These are phyloP conservation scores for Tremellales sp. DNA, from an alignment of 1,284 basidiomycete species.

Conservation along the genomic window DNA sequence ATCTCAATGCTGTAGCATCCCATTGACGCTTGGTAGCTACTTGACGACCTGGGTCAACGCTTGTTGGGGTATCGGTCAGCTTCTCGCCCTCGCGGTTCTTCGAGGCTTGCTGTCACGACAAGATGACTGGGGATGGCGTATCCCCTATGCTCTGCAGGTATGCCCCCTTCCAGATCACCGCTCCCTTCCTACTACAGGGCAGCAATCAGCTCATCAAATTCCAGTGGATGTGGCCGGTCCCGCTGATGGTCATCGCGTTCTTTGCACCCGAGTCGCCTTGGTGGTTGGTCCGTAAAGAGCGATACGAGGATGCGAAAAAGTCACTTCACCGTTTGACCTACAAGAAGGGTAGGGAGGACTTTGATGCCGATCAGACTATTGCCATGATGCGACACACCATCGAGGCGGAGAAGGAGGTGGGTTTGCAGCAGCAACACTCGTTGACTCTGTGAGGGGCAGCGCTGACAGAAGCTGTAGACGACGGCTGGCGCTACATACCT, in stretches of 20 bases:
- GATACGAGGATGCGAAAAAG: slow-evolving; percentile 20
- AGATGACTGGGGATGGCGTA: slow-evolving; percentile 19
- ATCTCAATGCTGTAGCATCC: too few relatives aligned
- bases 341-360: slow-evolving; percentile 11
- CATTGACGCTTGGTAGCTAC: too few relatives aligned
- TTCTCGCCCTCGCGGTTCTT: slow-evolving; percentile 18
- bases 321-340: slow-evolving; percentile 16
- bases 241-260: slow-evolving; percentile 17
- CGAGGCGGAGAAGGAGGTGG: slow-evolving; percentile 26
- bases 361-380: slow-evolving; percentile 9
- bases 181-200: too few relatives aligned
- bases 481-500: slow-evolving; percentile 39
- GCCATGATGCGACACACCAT: slow-evolving; percentile 21
- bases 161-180: too few relatives aligned
- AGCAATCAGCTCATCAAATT: neutral
- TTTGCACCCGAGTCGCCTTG: slow-evolving; percentile 29
- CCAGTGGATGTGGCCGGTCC: slow-evolving; percentile 44
- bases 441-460: neutral
- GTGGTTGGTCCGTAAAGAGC: slow-evolving; percentile 26
- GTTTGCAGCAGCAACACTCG: too few relatives aligned
- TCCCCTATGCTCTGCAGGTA: slow-evolving; percentile 47
- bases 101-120: slow-evolving; percentile 7
- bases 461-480: slow-evolving; percentile 10
- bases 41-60: slow-evolving; percentile 48
- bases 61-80: slow-evolving; percentile 51